Base-by-base conservation (phyloP, 2,329 filamentous ascomycete genomes). In the Chrysoporthe deuterocubensis region DNA sequence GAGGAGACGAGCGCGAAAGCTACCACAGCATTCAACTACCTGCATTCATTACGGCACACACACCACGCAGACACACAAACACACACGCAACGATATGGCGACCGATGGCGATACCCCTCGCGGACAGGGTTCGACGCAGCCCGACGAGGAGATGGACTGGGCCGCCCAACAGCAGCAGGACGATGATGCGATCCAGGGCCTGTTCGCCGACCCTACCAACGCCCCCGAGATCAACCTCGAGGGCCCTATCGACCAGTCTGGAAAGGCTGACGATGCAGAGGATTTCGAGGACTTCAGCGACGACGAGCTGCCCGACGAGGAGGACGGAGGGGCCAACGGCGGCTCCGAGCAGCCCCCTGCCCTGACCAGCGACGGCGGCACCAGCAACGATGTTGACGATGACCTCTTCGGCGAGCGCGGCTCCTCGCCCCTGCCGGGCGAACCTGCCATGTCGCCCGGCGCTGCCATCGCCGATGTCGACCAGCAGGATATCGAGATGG, bases 221-320 rank as follows among this genome's bases (percentile, higher is more conserved):
- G 78, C 78, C 9, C 75, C 82, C 4, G 79, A 81, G 62, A 75
- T 88, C 68, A 79, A 84, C 42, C 75, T 74, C 50, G 76, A 81
- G 62, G 80, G 79, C 64, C 77, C 83, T 34, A 86, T 90, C 71
- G 89, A 90, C 71, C 84, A 89, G 71, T 83, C 84, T 7, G 91
- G 93, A 77, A 99, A 99, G 79, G 95, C 94, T 65, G 94, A 94
- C 69, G 92, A 98, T 80, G 96, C 96, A 52, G 82, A 96, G 70
- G 96, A 99, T 76, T 99, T 85, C 56, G 83, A 96, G 70, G 95
- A 99, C 76, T 98, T 87, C 74, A 94, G 98, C 70, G 91, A 91
- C 72, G 95, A 98, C 76, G 94, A 96, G 76, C 94, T 97, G 71
- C 85, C 97, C 8, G 91, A 93, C 13, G 93, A 96, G 7, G 93